Evolutionary conservation across 2,329 filamentous ascomycete species (phyloP).

Genomic region (Phialophora verrucosa): DNA sequence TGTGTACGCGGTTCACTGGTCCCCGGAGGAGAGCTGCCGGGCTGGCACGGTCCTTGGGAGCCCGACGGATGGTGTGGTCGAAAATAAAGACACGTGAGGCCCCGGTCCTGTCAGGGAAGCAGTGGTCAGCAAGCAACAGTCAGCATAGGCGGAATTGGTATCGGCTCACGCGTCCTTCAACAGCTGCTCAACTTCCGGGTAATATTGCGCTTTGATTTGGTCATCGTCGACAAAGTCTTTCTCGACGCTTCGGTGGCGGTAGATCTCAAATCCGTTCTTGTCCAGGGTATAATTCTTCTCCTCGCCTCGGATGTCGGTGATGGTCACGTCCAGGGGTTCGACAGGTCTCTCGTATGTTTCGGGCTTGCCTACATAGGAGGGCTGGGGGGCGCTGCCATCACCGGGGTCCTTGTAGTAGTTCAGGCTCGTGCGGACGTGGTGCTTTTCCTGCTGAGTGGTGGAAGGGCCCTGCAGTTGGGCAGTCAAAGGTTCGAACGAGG

Average conservation of each 20-base stretch:
- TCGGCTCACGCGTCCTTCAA: conserved; percentile 44
- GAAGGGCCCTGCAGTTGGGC: conserved; percentile 21
- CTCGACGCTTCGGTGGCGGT: conserved; percentile 45
- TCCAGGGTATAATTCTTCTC: conserved; percentile 53
- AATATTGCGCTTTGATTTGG: conserved; percentile 45
- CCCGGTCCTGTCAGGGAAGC: conserved; percentile 55
- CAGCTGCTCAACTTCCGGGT: conserved; percentile 46
- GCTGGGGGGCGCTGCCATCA: conserved; percentile 38
- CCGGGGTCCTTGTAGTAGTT: conserved; percentile 42
- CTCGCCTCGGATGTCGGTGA: conserved; percentile 55
- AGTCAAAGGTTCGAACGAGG: conserved; percentile 39
- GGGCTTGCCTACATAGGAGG: conserved; percentile 41
- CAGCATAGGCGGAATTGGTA: neutral
- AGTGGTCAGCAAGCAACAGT: conserved; percentile 25
- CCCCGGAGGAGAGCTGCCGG: conserved; percentile 44
- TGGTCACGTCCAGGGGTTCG: conserved; percentile 36
- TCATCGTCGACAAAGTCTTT: conserved; percentile 47
- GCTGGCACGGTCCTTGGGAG: conserved; percentile 41
- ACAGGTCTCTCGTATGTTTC: conserved; percentile 40
- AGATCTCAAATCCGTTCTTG: conserved; percentile 48
- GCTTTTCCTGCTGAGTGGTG: conserved; percentile 29
- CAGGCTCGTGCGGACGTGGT: conserved; percentile 38
- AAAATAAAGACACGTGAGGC: conserved; percentile 65
- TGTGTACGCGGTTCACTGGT: conserved; percentile 59
- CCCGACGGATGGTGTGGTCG: conserved; percentile 65